Evolutionary conservation across 768 basidiomycete species (phyloP).

Genomic region (Podaxis carcinomalis): DNA sequence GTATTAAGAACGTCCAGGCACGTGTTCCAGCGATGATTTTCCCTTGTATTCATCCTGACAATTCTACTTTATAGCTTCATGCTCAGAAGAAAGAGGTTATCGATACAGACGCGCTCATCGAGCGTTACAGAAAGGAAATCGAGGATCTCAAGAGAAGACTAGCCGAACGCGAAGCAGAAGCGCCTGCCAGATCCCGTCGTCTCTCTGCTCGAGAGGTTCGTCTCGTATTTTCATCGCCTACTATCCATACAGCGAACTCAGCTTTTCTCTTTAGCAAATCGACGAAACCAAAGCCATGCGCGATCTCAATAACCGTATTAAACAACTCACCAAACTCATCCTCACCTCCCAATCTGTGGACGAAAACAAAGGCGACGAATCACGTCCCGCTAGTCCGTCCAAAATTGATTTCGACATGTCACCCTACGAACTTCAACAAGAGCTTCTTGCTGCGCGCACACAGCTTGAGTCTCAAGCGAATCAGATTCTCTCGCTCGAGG

Average conservation of each 20-base stretch:
- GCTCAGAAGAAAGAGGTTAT: constrained; percentile 93
- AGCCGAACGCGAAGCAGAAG: constrained; percentile 65
- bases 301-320: constrained; percentile 75
- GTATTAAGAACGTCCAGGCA: constrained; percentile 86
- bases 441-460: constrained; percentile 72
- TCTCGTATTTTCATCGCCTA: background rate
- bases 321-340: constrained; percentile 80
- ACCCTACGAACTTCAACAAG: constrained; percentile 87
- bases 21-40: constrained; percentile 13
- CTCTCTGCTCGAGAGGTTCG: constrained; percentile 49
- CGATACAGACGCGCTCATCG: constrained; percentile 90
- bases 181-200: constrained; percentile 41
- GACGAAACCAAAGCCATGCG: constrained; percentile 84
- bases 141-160: constrained; percentile 80
- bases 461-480: constrained; percentile 78
- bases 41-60: background rate
- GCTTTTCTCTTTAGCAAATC: constrained; percentile 51
- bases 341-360: constrained; percentile 83
- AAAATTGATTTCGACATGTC: constrained; percentile 91
- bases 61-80: constrained; percentile 43
- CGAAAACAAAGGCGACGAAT: constrained; percentile 62
- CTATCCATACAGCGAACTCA: background rate
- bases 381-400: constrained; percentile 75
- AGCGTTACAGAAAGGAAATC: constrained; percentile 92
- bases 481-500: constrained; percentile 82